Conservation (phyloP, 1,284 basidiomycete genomes). For the Takashimella koratensis region DNA sequence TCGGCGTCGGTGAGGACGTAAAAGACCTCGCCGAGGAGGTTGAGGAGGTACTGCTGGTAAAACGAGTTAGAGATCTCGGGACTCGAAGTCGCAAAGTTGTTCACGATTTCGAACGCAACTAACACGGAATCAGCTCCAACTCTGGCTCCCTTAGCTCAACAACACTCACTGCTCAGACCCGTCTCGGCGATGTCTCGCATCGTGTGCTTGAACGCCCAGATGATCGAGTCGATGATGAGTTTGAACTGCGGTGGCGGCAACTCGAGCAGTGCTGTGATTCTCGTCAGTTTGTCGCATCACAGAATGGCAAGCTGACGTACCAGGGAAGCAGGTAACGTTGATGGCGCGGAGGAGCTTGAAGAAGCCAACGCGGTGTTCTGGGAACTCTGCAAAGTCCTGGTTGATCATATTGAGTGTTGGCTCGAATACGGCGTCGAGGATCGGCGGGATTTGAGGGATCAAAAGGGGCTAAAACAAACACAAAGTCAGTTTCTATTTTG, state of each 20-base stretch:
- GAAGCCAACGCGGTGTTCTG: constrained; percentile 96
- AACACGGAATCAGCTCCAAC: not conserved
- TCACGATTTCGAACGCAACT: constrained; percentile 93
- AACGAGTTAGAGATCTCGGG: constrained; percentile 72
- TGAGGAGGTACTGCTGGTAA: constrained; percentile 90
- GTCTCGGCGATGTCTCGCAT: constrained; percentile 99
- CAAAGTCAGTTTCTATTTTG: not conserved
- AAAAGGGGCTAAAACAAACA: constrained; percentile 60
- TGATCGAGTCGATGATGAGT: constrained; percentile 95
- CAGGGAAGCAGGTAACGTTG: constrained; percentile 93
- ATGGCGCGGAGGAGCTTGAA: constrained; percentile 94
- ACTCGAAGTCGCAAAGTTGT: constrained; percentile 88
- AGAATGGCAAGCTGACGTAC: constrained; percentile 51
- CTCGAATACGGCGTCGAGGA: constrained; percentile 96
- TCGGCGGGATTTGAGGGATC: constrained; percentile 92
- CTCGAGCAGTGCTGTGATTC: constrained; percentile 60
- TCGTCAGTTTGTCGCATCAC: constrained; percentile 50
- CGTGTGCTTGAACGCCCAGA: constrained; percentile 99
- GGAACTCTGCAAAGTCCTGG: constrained; percentile 96
- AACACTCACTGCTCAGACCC: constrained; percentile 72
- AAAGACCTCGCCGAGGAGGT: constrained; percentile 93
- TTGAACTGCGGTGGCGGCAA: constrained; percentile 93
- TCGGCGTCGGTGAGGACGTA: constrained; percentile 96
- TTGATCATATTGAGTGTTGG: constrained; percentile 99
- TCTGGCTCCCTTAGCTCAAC: not conserved